Conservation (phyloP, 768 basidiomycete species). For the Chalciporus sphaerocephalus region DNA sequence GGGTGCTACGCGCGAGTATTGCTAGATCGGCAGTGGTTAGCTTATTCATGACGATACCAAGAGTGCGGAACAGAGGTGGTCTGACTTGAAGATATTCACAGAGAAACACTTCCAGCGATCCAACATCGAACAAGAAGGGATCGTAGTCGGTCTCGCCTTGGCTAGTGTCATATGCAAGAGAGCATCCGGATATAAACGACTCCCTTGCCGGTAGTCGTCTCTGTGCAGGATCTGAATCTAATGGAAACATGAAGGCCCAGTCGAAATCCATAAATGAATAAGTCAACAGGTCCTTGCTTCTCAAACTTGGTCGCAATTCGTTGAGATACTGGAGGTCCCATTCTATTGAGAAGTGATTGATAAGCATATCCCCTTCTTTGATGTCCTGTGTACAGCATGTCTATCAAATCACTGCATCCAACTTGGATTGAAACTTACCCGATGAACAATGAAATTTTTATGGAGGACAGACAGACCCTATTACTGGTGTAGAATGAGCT, state of each 20-base stretch:
- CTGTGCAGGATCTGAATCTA: not conserved
- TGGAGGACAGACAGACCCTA: conserved; percentile 10
- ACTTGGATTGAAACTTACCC: conserved; percentile 1
- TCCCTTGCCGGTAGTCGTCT: conserved; percentile 3
- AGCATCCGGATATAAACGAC: conserved; percentile 1
- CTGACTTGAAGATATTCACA: not conserved
- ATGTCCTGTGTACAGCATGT: conserved; percentile 4
- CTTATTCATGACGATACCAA: too few relatives aligned
- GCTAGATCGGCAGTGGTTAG: too few relatives aligned
- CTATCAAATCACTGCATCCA: not conserved
- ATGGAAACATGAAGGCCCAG: not conserved
- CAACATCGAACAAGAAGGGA: conserved; percentile 27
- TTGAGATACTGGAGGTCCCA: not conserved
- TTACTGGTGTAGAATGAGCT: too few relatives aligned
- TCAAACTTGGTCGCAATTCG: not conserved
- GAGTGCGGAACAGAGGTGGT: too few relatives aligned
- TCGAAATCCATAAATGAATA: conserved; percentile 1
- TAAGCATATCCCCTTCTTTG: conserved; percentile 1
- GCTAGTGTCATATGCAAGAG: conserved; percentile 7
- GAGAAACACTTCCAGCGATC: conserved; percentile 22
- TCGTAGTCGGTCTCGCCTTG: conserved; percentile 27
- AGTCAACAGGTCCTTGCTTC: not conserved
- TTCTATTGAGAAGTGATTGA: conserved; percentile 7
- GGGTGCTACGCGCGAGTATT: conserved; percentile 12
- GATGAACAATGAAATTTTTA: conserved; percentile 8